Evolutionary conservation across 352 stramenopile species (phyloP).

Genomic region (Globisporangium camurandrum): DNA sequence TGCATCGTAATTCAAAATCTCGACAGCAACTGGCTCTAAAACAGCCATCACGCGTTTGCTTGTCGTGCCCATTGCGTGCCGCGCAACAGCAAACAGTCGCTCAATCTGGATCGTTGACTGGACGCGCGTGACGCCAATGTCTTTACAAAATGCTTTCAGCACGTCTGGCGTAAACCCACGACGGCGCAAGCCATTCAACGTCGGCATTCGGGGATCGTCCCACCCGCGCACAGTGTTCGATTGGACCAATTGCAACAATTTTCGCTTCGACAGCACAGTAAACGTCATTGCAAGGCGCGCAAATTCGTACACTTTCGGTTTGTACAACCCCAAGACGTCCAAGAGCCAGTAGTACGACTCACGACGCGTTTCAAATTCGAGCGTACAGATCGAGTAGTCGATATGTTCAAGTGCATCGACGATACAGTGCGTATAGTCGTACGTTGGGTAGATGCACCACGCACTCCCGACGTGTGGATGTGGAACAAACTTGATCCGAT

Average conservation of each 20-base stretch:
- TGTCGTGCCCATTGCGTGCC: slow-evolving; percentile 54
- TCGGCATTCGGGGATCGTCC: slow-evolving; percentile 97
- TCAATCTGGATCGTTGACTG: slow-evolving; percentile 87
- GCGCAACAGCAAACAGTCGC: slow-evolving; percentile 63
- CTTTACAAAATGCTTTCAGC: slow-evolving; percentile 85
- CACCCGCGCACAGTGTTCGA: slow-evolving; percentile 85
- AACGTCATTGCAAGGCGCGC: slow-evolving; percentile 96
- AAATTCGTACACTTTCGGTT: slow-evolving; percentile 97
- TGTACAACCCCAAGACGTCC: slow-evolving; percentile 95
- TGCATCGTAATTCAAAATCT: slow-evolving; percentile 59
- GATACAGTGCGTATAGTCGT: slow-evolving; percentile 99
- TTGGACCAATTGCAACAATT: slow-evolving; percentile 97
- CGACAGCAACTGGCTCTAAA: slow-evolving; percentile 66
- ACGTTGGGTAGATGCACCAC: slow-evolving; percentile 99
- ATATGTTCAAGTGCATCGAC: slow-evolving; percentile 97
- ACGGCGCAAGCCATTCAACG: slow-evolving; percentile 90
- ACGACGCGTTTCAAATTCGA: slow-evolving; percentile 98
- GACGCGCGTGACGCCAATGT: slow-evolving; percentile 80
- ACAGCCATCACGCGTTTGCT: slow-evolving; percentile 77
- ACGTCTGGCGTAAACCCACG: slow-evolving; percentile 82
- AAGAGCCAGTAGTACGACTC: slow-evolving; percentile 99
- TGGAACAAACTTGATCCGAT: slow-evolving; percentile 97
- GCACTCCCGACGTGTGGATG: slow-evolving; percentile 96
- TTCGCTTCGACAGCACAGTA: slow-evolving; percentile 98
- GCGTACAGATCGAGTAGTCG: slow-evolving; percentile 99